These are phyloP conservation scores for Dacryopinax primogenitus DNA, from an alignment of 768 basidiomycete genomes.

Conservation along the genomic window DNA sequence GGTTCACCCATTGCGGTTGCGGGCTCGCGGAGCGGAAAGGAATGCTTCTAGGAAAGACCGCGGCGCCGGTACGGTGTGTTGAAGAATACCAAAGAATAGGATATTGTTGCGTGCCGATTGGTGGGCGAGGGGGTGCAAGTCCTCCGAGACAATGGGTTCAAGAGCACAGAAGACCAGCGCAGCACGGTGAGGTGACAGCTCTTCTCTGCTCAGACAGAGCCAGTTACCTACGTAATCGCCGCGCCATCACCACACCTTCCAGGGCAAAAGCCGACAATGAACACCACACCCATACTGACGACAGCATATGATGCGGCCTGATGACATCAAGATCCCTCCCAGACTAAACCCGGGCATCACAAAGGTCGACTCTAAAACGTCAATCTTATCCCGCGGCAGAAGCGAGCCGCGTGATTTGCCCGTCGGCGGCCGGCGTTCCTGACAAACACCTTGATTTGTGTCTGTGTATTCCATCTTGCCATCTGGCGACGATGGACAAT, in stretches of 20 bases:
- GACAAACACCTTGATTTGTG: background rate
- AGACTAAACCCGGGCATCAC: background rate
- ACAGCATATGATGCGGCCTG: no score
- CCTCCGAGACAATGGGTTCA: background rate
- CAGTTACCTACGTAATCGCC: no score
- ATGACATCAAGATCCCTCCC: background rate
- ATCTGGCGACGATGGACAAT: no score
- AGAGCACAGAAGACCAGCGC: background rate
- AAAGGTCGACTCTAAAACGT: background rate
- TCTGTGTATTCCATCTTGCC: no score
- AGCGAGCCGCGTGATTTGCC: background rate
- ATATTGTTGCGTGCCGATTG: background rate
- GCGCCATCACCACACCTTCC: no score
- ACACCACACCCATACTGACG: background rate
- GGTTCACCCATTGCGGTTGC: background rate
- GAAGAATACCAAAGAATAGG: background rate
- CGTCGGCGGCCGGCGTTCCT: background rate
- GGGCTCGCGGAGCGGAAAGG: slow-evolving; percentile 1
- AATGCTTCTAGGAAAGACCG: no score
- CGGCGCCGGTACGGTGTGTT: background rate
- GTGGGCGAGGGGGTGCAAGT: background rate
- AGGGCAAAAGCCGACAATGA: background rate
- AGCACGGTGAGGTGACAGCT: no score
- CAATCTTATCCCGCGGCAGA: slow-evolving; percentile 6
- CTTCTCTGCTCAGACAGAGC: no score